These are phyloP conservation scores for Lichtheimia hyalospora DNA, from an alignment of 371 early-diverging fungal genomes.

Conservation along the genomic window DNA sequence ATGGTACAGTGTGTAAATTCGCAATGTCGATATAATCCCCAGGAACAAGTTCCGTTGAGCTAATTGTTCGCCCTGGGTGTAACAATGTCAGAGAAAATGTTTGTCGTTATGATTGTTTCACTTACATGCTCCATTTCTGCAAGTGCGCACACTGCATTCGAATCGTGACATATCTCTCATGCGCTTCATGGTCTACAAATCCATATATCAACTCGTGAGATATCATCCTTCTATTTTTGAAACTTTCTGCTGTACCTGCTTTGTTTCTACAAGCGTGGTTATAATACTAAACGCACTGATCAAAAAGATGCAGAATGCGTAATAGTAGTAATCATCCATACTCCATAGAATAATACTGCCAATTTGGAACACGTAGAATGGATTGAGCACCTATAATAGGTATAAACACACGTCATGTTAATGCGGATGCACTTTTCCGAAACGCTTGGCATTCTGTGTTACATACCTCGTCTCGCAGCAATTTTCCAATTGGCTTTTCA, in stretches of 20 bases:
- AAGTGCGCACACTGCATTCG: constrained; percentile 76
- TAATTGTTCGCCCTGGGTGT: constrained; percentile 48
- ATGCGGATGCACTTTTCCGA: not conserved
- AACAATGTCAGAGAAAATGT: not conserved
- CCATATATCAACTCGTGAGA: not conserved
- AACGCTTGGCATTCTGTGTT: not conserved
- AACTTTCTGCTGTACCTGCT: constrained; percentile 48
- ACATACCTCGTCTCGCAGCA: constrained; percentile 84
- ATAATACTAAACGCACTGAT: constrained; percentile 79
- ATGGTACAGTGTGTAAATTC: constrained; percentile 75
- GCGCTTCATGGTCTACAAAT: constrained; percentile 62
- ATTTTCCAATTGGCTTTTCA: constrained; percentile 71
- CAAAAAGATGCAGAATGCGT: constrained; percentile 90
- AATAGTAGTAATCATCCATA: constrained; percentile 93
- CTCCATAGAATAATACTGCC: constrained; percentile 90
- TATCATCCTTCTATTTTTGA: not conserved
- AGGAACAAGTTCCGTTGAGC: constrained; percentile 92
- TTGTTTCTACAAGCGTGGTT: constrained; percentile 83
- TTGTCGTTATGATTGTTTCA: not conserved
- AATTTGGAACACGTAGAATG: constrained; percentile 95
- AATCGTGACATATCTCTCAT: constrained; percentile 89
- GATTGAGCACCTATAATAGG: constrained; percentile 58
- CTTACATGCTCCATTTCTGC: constrained; percentile 70
- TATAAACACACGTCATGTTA: not conserved
- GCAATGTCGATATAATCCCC: constrained; percentile 94